phyloP scores from a whole-genome alignment of 768 basidiomycete species.

The Pulveroboletus sp. region DNA sequence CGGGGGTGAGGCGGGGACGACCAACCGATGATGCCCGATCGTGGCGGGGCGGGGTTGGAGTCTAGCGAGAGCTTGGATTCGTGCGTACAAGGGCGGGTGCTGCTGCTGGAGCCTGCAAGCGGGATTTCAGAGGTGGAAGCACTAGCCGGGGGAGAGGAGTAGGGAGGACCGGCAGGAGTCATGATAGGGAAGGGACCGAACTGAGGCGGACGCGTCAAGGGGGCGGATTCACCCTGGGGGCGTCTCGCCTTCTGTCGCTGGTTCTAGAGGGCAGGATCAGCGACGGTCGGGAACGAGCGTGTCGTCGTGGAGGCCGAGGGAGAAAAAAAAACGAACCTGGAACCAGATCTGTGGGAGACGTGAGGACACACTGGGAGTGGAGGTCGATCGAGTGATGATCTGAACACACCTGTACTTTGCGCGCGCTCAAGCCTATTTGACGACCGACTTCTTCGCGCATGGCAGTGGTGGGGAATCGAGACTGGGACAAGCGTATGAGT shows the following conservation, averaged over 20 bases:
- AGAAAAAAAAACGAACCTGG: constrained; percentile 45
- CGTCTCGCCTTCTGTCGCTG: constrained; percentile 84
- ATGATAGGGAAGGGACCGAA: constrained; percentile 57
- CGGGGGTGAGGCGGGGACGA: constrained; percentile 12
- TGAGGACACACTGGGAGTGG: constrained; percentile 6
- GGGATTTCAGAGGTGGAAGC: constrained; percentile 9
- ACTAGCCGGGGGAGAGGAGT: constrained; percentile 6
- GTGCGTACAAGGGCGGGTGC: constrained; percentile 5
- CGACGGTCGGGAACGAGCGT: background rate
- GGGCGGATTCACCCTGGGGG: constrained; percentile 57
- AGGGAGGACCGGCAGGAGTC: constrained; percentile 31
- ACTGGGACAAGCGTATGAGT: constrained; percentile 40
- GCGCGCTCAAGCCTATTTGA: constrained; percentile 81
- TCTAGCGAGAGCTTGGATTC: constrained; percentile 30
- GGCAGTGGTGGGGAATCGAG: constrained; percentile 83
- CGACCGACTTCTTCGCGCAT: constrained; percentile 86
- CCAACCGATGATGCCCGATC: constrained; percentile 52
- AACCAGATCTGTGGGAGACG: constrained; percentile 69
- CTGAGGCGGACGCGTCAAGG: constrained; percentile 52
- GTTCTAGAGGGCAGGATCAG: constrained; percentile 46
- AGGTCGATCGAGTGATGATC: constrained; percentile 2
- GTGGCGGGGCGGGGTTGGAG: constrained; percentile 40
- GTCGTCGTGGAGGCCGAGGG: background rate
- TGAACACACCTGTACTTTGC: constrained; percentile 78
- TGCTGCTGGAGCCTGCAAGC: constrained; percentile 11